Evolutionary conservation across 371 early-diverging fungal genomes (phyloP).

Genomic region (Massospora cicadina): DNA sequence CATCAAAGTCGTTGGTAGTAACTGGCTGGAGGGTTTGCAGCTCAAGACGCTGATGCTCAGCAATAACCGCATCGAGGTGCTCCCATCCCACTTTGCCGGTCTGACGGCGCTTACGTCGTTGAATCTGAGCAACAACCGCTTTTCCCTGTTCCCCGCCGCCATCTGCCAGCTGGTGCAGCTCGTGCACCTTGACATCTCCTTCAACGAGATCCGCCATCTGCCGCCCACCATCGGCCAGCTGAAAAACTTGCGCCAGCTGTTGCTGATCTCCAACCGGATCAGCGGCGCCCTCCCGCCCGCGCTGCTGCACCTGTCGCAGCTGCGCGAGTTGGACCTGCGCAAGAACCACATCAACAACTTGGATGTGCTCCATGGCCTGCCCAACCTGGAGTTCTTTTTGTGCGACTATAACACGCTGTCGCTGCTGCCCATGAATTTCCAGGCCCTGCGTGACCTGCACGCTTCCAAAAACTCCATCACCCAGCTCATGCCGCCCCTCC

Average conservation of each 20-base stretch:
- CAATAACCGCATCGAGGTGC: slow-evolving; percentile 45
- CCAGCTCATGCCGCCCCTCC: slow-evolving; percentile 18
- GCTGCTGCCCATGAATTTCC: slow-evolving; percentile 21
- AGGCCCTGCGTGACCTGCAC: slow-evolving; percentile 21
- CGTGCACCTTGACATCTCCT: slow-evolving; percentile 56
- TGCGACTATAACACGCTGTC: slow-evolving; percentile 48
- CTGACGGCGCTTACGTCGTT: slow-evolving; percentile 38
- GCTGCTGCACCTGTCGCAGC: slow-evolving; percentile 33
- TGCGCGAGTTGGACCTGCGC: slow-evolving; percentile 56
- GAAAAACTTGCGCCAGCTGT: slow-evolving; percentile 33
- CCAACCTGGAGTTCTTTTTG: slow-evolving; percentile 36
- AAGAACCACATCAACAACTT: slow-evolving; percentile 50
- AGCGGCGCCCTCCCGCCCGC: slow-evolving; percentile 43
- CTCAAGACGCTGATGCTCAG: slow-evolving; percentile 40
- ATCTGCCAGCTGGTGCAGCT: slow-evolving; percentile 40
- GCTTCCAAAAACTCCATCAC: slow-evolving; percentile 37
- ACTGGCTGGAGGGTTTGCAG: slow-evolving; percentile 32
- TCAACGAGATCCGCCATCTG: slow-evolving; percentile 55
- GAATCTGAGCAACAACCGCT: slow-evolving; percentile 62
- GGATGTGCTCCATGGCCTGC: slow-evolving; percentile 31
- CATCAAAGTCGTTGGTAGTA: slow-evolving; percentile 32
- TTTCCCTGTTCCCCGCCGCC: slow-evolving; percentile 40
- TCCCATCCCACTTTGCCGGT: slow-evolving; percentile 35
- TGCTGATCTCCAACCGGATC: slow-evolving; percentile 53
- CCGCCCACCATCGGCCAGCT: slow-evolving; percentile 58